Percentiles rank a stretch among this genome's conserved stretches.
Conservation (phyloP, 495 filamentous ascomycete genomes). For the Tricharina praecox region DNA sequence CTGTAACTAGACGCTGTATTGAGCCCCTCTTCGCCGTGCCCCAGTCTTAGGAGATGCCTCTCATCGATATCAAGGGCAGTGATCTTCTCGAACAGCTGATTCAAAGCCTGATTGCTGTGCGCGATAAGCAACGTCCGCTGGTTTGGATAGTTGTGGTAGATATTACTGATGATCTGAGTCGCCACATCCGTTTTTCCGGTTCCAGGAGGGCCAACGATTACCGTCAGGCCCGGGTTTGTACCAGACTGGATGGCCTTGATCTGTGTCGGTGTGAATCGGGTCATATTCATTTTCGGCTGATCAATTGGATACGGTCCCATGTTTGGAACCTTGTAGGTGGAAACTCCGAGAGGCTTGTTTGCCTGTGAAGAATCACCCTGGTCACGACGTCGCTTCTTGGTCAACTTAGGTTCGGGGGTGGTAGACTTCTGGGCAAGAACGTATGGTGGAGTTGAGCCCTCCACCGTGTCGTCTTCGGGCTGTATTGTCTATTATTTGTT, state of each 20-base stretch:
- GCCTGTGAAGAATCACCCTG: constrained; percentile 39
- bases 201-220: constrained; percentile 89
- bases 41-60: constrained; percentile 79
- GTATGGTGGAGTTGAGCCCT: constrained; percentile 75
- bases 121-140: constrained; percentile 88
- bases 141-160: constrained; percentile 91
- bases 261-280: constrained; percentile 83
- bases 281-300: constrained; percentile 60
- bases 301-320: constrained; percentile 85
- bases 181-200: constrained; percentile 98
- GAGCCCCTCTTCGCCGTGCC: constrained; percentile 87
- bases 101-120: constrained; percentile 93
- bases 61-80: constrained; percentile 87
- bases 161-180: constrained; percentile 95
- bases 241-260: constrained; percentile 86
- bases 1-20: constrained; percentile 75
- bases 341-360: constrained; percentile 54
- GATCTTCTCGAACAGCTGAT: constrained; percentile 98
- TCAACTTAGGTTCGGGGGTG: constrained; percentile 39
- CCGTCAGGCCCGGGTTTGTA: constrained; percentile 81
- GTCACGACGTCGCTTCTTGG: constrained; percentile 72
- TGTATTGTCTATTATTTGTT: constrained; percentile 42
- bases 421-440: constrained; percentile 38
- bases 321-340: constrained; percentile 80
- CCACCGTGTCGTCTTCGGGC: constrained; percentile 47